Conservation (phyloP, 2,329 filamentous ascomycete genomes). For the Allantophomopsis lycopodina region DNA sequence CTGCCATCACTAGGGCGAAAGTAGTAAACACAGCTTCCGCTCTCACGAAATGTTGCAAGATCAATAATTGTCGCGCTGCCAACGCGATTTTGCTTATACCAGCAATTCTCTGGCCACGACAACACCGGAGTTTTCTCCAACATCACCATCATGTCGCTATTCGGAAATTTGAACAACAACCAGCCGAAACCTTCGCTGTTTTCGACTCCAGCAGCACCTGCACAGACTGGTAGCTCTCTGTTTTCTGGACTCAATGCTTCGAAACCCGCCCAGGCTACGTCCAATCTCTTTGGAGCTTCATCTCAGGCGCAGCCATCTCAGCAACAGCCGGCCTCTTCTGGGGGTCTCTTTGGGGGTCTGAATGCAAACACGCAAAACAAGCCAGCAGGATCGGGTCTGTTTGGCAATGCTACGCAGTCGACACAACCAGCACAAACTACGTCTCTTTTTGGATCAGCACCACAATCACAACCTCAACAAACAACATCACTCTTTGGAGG, state of each 20-base stretch:
- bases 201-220: slow-evolving; percentile 2
- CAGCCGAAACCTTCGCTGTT: slow-evolving; percentile 6
- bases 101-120: too few species aligned
- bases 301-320: slow-evolving; percentile 9
- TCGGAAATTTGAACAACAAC: not conserved
- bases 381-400: slow-evolving; percentile 8
- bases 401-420: slow-evolving; percentile 10
- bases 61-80: too few species aligned
- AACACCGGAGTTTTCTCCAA: too few species aligned
- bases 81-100: too few species aligned
- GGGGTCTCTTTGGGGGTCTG: slow-evolving; percentile 20
- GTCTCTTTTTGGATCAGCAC: slow-evolving; percentile 11
- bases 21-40: too few species aligned
- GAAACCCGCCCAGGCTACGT: slow-evolving; percentile 2
- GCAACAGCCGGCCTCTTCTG: slow-evolving; percentile 7
- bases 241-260: slow-evolving; percentile 5
- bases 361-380: slow-evolving; percentile 6
- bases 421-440: slow-evolving; percentile 11
- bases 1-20: too few species aligned
- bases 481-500: slow-evolving; percentile 10
- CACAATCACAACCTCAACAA: slow-evolving; percentile 5
- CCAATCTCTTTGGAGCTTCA: slow-evolving; percentile 4
- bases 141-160: slow-evolving; percentile 1
- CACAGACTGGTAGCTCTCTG: slow-evolving; percentile 4
- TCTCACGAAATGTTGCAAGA: too few species aligned